phyloP scores from a whole-genome alignment of 2,329 filamentous ascomycete genomes.

The Didymosphaeria variabile region DNA sequence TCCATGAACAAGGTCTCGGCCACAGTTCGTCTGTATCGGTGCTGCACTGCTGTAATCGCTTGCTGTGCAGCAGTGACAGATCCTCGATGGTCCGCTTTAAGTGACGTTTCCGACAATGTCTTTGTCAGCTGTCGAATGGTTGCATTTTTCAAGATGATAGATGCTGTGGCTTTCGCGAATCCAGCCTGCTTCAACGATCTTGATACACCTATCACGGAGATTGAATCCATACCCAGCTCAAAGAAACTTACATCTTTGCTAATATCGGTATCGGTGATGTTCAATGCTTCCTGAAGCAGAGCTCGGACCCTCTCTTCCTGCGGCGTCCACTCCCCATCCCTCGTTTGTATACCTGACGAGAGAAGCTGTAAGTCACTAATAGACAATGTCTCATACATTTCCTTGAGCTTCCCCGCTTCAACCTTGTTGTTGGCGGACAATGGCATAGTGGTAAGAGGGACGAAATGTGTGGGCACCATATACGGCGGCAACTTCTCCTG shows the following conservation, averaged over 20 bases:
- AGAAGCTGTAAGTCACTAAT: slow-evolving; percentile 69
- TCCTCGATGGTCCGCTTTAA: slow-evolving; percentile 20
- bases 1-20: slow-evolving; percentile 63
- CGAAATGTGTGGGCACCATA: slow-evolving; percentile 89
- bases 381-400: slow-evolving; percentile 70
- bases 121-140: slow-evolving; percentile 53
- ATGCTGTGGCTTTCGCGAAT: slow-evolving; percentile 68
- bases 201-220: slow-evolving; percentile 78
- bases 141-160: slow-evolving; percentile 70
- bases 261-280: slow-evolving; percentile 56
- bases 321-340: slow-evolving; percentile 41
- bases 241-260: slow-evolving; percentile 74
- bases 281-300: slow-evolving; percentile 64
- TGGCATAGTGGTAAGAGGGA: slow-evolving; percentile 76
- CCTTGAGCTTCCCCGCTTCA: slow-evolving; percentile 74
- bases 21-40: slow-evolving; percentile 65
- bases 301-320: slow-evolving; percentile 61
- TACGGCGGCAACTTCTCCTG: slow-evolving; percentile 76
- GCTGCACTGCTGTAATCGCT: slow-evolving; percentile 68
- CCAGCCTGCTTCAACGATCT: slow-evolving; percentile 70
- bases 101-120: slow-evolving; percentile 32
- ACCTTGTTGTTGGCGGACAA: slow-evolving; percentile 91
- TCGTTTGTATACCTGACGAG: slow-evolving; percentile 26
- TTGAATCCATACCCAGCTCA: slow-evolving; percentile 87
- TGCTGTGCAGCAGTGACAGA: slow-evolving; percentile 64